Percentiles rank a stretch among this genome's conserved stretches.
Conservation (phyloP, 2,329 filamentous ascomycete species). For the Elsinoe ampelina region DNA sequence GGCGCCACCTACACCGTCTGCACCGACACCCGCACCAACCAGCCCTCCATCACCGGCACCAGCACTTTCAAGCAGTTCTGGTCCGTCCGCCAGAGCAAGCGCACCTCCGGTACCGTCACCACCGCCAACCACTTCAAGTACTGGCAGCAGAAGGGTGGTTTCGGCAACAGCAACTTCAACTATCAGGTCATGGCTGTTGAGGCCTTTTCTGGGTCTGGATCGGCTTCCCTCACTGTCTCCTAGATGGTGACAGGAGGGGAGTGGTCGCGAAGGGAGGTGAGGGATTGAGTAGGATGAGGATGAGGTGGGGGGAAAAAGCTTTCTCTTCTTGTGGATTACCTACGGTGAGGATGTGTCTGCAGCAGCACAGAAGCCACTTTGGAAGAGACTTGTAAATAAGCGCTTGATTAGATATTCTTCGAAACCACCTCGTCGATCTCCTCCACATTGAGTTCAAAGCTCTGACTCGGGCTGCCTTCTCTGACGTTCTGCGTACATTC, state of each 20-base stretch:
- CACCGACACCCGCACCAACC: conserved; percentile 28
- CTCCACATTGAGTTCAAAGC: too few relatives aligned
- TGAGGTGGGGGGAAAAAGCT: too few relatives aligned
- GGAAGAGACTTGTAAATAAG: too few relatives aligned
- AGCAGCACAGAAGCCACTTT: too few relatives aligned
- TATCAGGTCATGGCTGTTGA: conserved; percentile 21
- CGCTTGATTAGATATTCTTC: too few relatives aligned
- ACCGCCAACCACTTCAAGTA: conserved; percentile 23
- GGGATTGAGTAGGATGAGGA: too few relatives aligned
- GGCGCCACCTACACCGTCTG: conserved; percentile 32
- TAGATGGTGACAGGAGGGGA: neutral
- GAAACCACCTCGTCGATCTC: too few relatives aligned
- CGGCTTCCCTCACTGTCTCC: conserved; percentile 18
- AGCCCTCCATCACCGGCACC: conserved; percentile 33
- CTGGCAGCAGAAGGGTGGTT: conserved; percentile 18
- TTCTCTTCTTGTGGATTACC: too few relatives aligned
- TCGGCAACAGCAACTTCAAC: conserved; percentile 25
- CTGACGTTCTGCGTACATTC: too few relatives aligned
- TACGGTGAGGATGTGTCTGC: too few relatives aligned
- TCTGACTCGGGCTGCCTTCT: too few relatives aligned
- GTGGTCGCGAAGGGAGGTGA: too few relatives aligned
- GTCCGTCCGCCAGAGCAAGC: conserved; percentile 32
- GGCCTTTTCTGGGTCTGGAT: conserved; percentile 19
- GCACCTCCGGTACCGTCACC: conserved; percentile 22
- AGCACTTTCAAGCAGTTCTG: conserved; percentile 36